Percentiles rank a stretch among this genome's conserved stretches.
phyloP scores from a whole-genome alignment of 345 rosid species.

The Corymbia maculata region DNA sequence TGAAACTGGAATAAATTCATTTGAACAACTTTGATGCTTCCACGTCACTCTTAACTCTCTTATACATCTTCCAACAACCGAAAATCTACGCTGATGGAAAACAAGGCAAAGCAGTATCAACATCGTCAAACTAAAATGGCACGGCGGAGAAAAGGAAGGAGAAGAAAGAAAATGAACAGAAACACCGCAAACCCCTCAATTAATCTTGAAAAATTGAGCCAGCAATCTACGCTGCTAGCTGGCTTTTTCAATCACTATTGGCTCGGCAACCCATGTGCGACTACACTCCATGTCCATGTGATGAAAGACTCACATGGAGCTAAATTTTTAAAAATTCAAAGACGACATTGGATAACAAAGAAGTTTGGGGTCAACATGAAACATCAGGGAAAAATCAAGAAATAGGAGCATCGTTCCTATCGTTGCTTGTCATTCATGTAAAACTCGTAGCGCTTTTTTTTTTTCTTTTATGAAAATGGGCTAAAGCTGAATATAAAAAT shows the following conservation, averaged over 20 bases:
- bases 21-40: not conserved
- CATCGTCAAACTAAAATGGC: not conserved
- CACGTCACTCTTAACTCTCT: not conserved
- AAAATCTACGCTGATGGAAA: not conserved
- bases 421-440: not conserved
- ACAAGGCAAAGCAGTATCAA: not conserved
- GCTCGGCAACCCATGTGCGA: not conserved
- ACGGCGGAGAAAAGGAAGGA: not conserved
- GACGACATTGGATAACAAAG: not conserved
- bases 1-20: not conserved
- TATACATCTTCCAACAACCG: not conserved
- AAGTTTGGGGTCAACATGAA: not conserved
- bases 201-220: not conserved
- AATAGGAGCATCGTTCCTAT: not conserved
- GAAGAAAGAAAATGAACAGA: not conserved
- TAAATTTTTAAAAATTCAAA: not conserved
- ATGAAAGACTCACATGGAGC: not conserved
- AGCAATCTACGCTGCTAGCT: not conserved
- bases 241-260: not conserved
- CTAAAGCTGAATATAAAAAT: too few species aligned
- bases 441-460: not conserved
- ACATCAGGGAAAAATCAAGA: fast-evolving
- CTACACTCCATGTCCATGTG: not conserved
- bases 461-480: not conserved
- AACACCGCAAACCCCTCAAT: not conserved